A percentile compares a stretch with the other conserved stretches of the same genome.
phyloP scores from a whole-genome alignment of 176 grass and related monocot genomes.

The Oryza meridionalis region DNA sequence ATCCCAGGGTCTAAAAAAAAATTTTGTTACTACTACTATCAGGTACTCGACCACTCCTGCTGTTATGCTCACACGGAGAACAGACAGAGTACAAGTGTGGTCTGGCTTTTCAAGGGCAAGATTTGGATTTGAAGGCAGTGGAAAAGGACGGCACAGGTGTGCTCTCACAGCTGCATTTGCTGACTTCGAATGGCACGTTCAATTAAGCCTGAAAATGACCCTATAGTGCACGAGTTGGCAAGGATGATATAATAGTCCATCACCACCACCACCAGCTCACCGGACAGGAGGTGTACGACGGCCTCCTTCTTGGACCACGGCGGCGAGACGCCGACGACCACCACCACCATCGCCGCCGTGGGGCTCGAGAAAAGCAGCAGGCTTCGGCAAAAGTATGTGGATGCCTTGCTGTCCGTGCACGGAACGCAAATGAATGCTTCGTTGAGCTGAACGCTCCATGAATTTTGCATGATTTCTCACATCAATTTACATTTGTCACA shows the following conservation, averaged over 20 bases:
- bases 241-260: too few species aligned
- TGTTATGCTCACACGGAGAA: background rate
- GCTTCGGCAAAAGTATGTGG: too few species aligned
- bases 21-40: background rate
- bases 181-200: background rate
- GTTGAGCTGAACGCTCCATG: background rate
- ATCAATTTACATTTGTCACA: constrained; percentile 57
- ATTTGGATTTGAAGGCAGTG: background rate
- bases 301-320: background rate
- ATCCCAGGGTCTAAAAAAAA: background rate
- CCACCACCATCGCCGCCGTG: background rate
- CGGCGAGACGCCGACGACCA: background rate
- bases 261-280: background rate
- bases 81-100: background rate
- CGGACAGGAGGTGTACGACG: background rate
- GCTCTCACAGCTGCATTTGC: constrained; percentile 17
- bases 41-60: background rate
- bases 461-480: constrained; percentile 27
- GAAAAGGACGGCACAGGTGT: background rate
- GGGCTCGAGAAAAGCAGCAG: background rate
- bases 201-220: constrained; percentile 25
- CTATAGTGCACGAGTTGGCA: background rate
- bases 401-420: too few species aligned
- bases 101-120: constrained; percentile 11
- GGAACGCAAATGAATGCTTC: background rate